phyloP scores from a whole-genome alignment of 352 stramenopile species.

The Globisporangium irregulare region DNA sequence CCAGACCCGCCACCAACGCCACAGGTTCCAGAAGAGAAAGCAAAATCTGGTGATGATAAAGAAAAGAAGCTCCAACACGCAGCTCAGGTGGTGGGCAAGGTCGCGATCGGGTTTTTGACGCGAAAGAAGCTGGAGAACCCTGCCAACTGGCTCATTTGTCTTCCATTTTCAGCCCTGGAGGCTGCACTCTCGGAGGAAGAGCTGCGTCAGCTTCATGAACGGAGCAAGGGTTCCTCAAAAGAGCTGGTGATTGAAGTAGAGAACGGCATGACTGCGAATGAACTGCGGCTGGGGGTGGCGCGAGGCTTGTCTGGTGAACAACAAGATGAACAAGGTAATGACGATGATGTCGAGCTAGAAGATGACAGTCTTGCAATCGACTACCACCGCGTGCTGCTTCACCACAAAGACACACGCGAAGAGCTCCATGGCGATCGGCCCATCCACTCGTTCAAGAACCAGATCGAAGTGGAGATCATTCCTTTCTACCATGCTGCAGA shows the following conservation, averaged over 20 bases:
- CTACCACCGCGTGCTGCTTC: slow-evolving; percentile 39
- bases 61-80: slow-evolving; percentile 32
- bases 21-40: background rate
- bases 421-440: slow-evolving; percentile 26
- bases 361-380: slow-evolving; percentile 11
- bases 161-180: slow-evolving; percentile 31
- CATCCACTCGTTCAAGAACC: slow-evolving; percentile 24
- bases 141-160: slow-evolving; percentile 47
- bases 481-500: slow-evolving; percentile 26
- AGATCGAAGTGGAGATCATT: slow-evolving; percentile 43
- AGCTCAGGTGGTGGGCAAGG: slow-evolving; percentile 44
- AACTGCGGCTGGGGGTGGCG: slow-evolving; percentile 47
- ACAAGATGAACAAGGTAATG: background rate
- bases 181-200: slow-evolving; percentile 34
- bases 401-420: slow-evolving; percentile 23
- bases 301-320: slow-evolving; percentile 25
- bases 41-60: background rate
- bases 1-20: background rate
- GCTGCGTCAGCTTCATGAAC: slow-evolving; percentile 18
- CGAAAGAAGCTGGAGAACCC: slow-evolving; percentile 36
- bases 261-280: slow-evolving; percentile 55
- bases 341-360: background rate
- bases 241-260: slow-evolving; percentile 41
- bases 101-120: slow-evolving; percentile 44
- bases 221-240: background rate